Percentiles rank a stretch among this genome's conserved stretches.
These are phyloP conservation scores for Silene coronaria DNA, from an alignment of 179 eudicot genomes.

Conservation along the genomic window DNA sequence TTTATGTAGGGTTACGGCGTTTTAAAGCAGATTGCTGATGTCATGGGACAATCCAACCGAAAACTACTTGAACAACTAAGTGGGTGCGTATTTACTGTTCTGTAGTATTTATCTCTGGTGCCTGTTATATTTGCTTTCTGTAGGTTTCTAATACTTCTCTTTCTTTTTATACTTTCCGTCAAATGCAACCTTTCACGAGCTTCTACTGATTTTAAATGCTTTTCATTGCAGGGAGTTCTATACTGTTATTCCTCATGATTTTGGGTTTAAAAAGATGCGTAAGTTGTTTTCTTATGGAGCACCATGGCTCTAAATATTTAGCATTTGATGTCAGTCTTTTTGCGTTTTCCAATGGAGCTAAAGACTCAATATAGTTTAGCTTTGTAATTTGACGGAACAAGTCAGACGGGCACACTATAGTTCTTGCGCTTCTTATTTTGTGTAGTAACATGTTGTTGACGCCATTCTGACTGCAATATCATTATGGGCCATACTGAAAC, in stretches of 20 bases:
- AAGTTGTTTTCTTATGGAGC: conserved; percentile 33
- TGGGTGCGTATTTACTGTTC: conserved; percentile 44
- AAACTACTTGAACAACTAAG: conserved; percentile 74
- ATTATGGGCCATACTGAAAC: not conserved
- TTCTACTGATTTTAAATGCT: not conserved
- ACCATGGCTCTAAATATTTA: not conserved
- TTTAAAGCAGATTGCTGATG: conserved; percentile 82
- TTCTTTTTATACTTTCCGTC: not conserved
- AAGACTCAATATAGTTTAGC: not conserved
- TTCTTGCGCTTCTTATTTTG: not conserved
- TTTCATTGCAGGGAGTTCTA: conserved; percentile 76
- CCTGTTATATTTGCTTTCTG: conserved; percentile 1
- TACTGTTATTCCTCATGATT: conserved; percentile 91
- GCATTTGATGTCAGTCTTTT: not conserved
- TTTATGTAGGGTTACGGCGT: conserved; percentile 73
- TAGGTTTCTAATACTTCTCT: not conserved
- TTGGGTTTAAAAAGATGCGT: conserved; percentile 95
- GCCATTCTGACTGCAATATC: not conserved
- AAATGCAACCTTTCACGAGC: conserved; percentile 1
- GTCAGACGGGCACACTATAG: not conserved
- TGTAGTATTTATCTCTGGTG: not conserved
- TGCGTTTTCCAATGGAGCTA: not conserved
- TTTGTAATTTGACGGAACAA: not conserved
- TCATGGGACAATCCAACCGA: conserved; percentile 56
- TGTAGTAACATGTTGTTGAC: not conserved